Evolutionary conservation across 352 stramenopile genomes (phyloP), one percentile per base, ranked within the genome.

Genomic region (Hyaloperonospora arabidopsidis): DNA sequence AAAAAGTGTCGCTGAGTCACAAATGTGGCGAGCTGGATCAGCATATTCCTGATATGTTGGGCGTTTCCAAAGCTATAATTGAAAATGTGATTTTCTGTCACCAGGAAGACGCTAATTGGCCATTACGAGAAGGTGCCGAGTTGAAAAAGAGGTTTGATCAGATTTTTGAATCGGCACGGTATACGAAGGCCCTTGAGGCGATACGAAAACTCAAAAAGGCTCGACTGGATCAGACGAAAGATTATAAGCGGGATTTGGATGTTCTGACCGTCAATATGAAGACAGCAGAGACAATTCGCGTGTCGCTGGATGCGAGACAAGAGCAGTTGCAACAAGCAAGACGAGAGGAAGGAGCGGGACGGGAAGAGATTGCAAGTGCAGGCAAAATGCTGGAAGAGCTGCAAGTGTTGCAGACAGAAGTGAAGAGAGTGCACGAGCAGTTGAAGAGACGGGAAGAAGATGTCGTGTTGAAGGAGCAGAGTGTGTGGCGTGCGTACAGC

Each of bases 11-110:
- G 38, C 79, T 98, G 36, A 93, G 65, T 36, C 92, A 98, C 66
- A 98, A 98, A 65, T 99, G 95, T 54, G 83, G 76, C 19, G 93
- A 98, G 63, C 68, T 98, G 15, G 95, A 98, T 67, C 80, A 83
- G 28, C 84, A 96, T 48, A 93, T 98, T 40, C 95, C 95, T 0
- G 72, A 96, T 19, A 85, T 98, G 54, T 76, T 99, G 22, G 96
- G 95, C 11, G 96, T 99, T 12, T 97, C 89, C 1, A 97, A 97
- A 57, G 88, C 97, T 4, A 98, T 99, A 45, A 64, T 99, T 7
- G 96, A 99, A 51, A 97, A 97, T 63, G 97, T 99, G 17, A 95
- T 99, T 23, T 99, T 99, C 74, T 99, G 96, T 61, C 97, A 99
- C 72, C 97, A 99, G 62, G 89, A 97, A 59, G 94, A 98, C 21